Evolutionary conservation across 768 basidiomycete species (phyloP), one percentile per base, ranked within the genome.

Genomic region (Naganishia friedmannii): DNA sequence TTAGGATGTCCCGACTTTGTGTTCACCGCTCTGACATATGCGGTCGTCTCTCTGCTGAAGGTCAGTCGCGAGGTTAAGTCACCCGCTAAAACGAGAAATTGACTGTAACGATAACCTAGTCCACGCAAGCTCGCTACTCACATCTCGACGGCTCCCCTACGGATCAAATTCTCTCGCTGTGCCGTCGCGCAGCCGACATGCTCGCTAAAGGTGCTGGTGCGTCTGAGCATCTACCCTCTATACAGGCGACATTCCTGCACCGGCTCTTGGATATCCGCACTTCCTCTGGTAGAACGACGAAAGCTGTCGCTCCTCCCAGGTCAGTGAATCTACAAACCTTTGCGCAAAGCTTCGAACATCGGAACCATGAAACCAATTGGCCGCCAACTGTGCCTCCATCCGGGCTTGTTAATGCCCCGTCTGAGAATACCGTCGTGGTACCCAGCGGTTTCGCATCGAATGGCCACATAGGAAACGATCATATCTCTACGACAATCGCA

Each of bases 21-120:
- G 6, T 72, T 70, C 48, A 77, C 73, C n/a, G 70, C 70, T 32
- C 60, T 77, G n/a, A 77, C 75, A 31, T 77, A 76, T 54, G 77
- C 75, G 0, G 75, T 74, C 13, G 73, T 73, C 8, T 77, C 77
- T 0, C 31, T 77, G 0, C 57, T 77, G 31, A 69, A 73, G 42
- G 60, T 70, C 21, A 34, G 66, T 69, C 21, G 23, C 69, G 1
- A 63, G 28, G 66, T 65, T 1, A 53, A 34, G 1, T 19, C 10
- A 21, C 12, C 7, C n/a, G 6, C 23, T 46, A 15, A 5, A 13
- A 21, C n/a, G 3, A 4, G 21, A 53, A 7, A 53, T 32, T 29
- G 17, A 34, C 0, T 26, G 23, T n/a, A 12, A 13, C 12, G 8
- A 8, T 26, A 23, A 7, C 10, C 7, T 53, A 69, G 68, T 69